phyloP scores from a whole-genome alignment of 148 eudicot genomes.

The Diospyros lotus region DNA sequence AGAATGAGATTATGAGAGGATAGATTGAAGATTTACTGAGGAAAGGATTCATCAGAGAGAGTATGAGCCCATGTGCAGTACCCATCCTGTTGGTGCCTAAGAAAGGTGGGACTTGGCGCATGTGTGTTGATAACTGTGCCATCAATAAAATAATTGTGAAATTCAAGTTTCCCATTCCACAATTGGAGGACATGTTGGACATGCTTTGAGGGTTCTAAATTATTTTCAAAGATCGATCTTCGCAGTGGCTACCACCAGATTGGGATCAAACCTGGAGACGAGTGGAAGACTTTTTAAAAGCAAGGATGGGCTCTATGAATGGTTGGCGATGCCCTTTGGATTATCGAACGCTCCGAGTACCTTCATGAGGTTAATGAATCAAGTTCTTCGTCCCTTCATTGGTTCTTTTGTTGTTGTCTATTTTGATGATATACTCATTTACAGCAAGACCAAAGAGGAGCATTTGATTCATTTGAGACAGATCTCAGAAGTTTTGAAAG shows the following conservation, averaged over 20 bases:
- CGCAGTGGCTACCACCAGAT: not conserved
- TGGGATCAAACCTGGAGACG: not conserved
- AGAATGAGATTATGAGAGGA: not conserved
- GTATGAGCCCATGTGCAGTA: not conserved
- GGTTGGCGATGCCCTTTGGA: not conserved
- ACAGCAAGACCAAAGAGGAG: not conserved
- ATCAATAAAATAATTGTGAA: not conserved
- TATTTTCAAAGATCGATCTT: not conserved
- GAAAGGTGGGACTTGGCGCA: not conserved
- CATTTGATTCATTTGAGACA: not conserved
- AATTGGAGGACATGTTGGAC: not conserved
- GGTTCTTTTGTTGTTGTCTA: not conserved
- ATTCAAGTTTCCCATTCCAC: not conserved
- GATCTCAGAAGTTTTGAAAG: not conserved
- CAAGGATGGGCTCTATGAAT: not conserved
- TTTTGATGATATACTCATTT: not conserved
- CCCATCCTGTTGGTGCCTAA: not conserved
- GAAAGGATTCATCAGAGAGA: not conserved
- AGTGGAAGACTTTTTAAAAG: not conserved
- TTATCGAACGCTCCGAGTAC: not conserved
- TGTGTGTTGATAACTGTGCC: not conserved
- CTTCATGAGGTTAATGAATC: not conserved
- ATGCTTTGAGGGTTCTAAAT: not conserved
- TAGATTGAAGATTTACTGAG: not conserved
- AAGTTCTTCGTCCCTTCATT: not conserved